Percentiles rank a stretch among this genome's conserved stretches.
Conservation (phyloP, 305 asterid genomes). For the Euphrasia arctica region DNA sequence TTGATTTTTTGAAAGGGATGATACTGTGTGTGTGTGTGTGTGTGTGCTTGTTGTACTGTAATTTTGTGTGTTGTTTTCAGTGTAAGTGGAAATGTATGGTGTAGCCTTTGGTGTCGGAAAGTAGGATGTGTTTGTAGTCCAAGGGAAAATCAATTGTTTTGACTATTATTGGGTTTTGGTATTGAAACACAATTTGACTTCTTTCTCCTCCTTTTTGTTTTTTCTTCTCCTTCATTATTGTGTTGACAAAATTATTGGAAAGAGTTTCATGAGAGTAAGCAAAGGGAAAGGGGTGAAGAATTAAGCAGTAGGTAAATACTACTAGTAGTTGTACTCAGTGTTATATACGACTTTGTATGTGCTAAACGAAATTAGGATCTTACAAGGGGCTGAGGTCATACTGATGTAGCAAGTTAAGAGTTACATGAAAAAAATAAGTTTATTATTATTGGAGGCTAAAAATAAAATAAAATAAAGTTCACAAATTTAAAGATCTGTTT, state of each 20-base stretch:
- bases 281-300: neutral
- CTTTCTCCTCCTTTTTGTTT: conserved; percentile 15
- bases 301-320: too few relatives aligned
- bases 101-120: conserved; percentile 30
- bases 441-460: too few relatives aligned
- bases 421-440: too few relatives aligned
- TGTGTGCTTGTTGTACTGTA: conserved; percentile 22
- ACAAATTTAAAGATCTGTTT: too few relatives aligned
- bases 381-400: too few relatives aligned
- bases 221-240: conserved; percentile 33
- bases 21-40: conserved; percentile 15
- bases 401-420: too few relatives aligned
- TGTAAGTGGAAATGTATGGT: conserved; percentile 34
- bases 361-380: too few relatives aligned
- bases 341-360: too few relatives aligned
- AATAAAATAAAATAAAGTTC: too few relatives aligned
- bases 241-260: conserved; percentile 24
- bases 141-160: conserved; percentile 29
- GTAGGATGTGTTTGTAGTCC: conserved; percentile 32
- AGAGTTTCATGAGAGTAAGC: neutral
- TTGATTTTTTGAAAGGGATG: conserved; percentile 19
- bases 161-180: conserved; percentile 29
- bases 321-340: too few relatives aligned
- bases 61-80: conserved; percentile 29
- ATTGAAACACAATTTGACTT: conserved; percentile 34